Conservation (phyloP, 2,329 filamentous ascomycete genomes). For the Colletotrichum ledebouriae region DNA sequence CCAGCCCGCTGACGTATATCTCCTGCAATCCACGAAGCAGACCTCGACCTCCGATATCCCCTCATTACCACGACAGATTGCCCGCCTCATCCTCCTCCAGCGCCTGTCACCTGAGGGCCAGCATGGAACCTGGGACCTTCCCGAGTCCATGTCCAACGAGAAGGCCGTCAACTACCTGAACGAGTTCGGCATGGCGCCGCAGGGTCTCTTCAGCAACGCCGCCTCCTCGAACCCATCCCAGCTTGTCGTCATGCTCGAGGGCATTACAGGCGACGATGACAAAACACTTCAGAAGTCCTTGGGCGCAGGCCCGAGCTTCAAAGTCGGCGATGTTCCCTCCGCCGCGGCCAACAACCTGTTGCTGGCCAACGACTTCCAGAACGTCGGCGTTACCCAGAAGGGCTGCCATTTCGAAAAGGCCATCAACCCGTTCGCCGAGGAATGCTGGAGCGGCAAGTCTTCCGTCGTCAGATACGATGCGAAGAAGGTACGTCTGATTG, state of each 20-base stretch:
- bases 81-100: slow-evolving; percentile 71
- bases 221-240: slow-evolving; percentile 59
- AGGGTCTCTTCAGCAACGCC: slow-evolving; percentile 63
- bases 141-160: slow-evolving; percentile 57
- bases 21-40: slow-evolving; percentile 57
- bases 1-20: slow-evolving; percentile 65
- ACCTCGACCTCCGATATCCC: slow-evolving; percentile 51
- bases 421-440: slow-evolving; percentile 57
- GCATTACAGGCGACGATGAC: slow-evolving; percentile 62
- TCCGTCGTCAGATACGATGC: slow-evolving; percentile 60
- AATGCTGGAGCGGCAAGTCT: slow-evolving; percentile 61
- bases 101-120: slow-evolving; percentile 63
- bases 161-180: slow-evolving; percentile 69
- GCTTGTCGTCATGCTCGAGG: slow-evolving; percentile 71
- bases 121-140: slow-evolving; percentile 62
- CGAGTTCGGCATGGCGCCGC: slow-evolving; percentile 67
- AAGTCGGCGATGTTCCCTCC: slow-evolving; percentile 61
- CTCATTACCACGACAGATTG: slow-evolving; percentile 65
- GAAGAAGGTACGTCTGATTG: slow-evolving; percentile 54
- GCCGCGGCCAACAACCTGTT: slow-evolving; percentile 58
- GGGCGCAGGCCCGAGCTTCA: slow-evolving; percentile 61
- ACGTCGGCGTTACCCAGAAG: slow-evolving; percentile 52
- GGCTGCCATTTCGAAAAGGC: slow-evolving; percentile 56
- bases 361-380: slow-evolving; percentile 57
- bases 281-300: slow-evolving; percentile 58